Evolutionary conservation across 1,139 yeast genomes (phyloP).

Genomic region (Yamadazyma mexicana): DNA sequence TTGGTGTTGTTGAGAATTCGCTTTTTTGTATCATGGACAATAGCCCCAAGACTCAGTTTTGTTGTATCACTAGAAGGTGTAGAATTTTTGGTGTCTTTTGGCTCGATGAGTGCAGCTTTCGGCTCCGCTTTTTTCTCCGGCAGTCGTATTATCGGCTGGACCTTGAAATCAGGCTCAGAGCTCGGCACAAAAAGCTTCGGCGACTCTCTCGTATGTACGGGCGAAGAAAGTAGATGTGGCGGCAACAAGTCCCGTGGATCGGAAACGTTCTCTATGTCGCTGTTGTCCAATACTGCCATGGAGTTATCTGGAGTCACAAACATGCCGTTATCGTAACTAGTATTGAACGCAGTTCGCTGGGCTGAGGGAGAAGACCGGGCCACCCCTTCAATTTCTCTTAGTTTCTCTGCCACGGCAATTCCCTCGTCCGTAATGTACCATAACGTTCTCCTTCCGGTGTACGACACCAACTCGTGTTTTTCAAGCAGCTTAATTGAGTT

Average conservation of each 20-base stretch:
- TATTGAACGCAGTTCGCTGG: slow-evolving; percentile 16
- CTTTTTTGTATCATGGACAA: slow-evolving; percentile 27
- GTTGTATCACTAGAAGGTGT: no score
- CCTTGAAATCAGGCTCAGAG: slow-evolving; percentile 4
- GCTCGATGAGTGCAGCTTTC: no score
- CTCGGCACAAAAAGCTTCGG: slow-evolving; percentile 4
- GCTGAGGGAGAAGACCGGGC: slow-evolving; percentile 24
- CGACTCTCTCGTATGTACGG: neutral
- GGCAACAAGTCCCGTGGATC: slow-evolving; percentile 14
- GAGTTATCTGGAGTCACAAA: slow-evolving; percentile 25
- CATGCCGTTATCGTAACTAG: slow-evolving; percentile 38
- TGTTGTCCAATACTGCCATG: neutral
- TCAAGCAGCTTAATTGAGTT: slow-evolving; percentile 62
- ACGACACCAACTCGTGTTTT: slow-evolving; percentile 60
- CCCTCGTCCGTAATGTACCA: slow-evolving; percentile 80
- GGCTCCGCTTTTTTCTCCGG: no score
- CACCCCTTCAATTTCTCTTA: slow-evolving; percentile 49
- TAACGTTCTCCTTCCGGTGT: slow-evolving; percentile 57
- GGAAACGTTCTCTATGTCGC: slow-evolving; percentile 8
- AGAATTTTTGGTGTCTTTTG: no score
- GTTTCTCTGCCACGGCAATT: slow-evolving; percentile 54
- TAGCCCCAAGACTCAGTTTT: no score
- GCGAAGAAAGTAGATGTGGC: slow-evolving; percentile 12
- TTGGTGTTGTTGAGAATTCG: slow-evolving; percentile 22
- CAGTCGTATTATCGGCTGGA: neutral